Percentiles rank a stretch among this genome's conserved stretches.
phyloP scores from a whole-genome alignment of 2,329 filamentous ascomycete genomes.

The Pyrenochaeta sp. region DNA sequence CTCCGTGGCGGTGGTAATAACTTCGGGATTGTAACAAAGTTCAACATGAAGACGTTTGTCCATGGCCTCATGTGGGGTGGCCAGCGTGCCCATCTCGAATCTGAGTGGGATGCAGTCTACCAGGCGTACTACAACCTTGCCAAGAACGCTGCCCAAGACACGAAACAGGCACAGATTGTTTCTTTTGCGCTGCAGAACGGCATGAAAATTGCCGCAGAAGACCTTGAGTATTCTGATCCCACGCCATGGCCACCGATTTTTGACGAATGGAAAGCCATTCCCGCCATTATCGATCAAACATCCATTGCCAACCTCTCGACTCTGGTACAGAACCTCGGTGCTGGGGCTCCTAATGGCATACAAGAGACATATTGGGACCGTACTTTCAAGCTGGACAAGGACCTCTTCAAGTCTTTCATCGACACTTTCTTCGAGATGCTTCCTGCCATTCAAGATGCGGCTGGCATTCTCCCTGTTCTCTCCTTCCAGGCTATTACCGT shows the following conservation, averaged over 20 bases:
- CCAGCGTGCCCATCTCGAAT: slow-evolving; percentile 15
- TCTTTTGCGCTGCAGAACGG: slow-evolving; percentile 28
- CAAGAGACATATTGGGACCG: slow-evolving; percentile 39
- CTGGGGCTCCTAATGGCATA: slow-evolving; percentile 16
- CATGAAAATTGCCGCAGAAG: slow-evolving; percentile 25
- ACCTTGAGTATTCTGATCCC: slow-evolving; percentile 36
- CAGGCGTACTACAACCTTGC: slow-evolving; percentile 25
- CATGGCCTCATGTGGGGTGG: slow-evolving; percentile 42
- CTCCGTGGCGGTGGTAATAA: slow-evolving; percentile 47
- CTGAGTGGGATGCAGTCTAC: slow-evolving; percentile 29
- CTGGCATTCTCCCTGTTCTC: slow-evolving; percentile 28
- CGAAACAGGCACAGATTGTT: slow-evolving; percentile 25
- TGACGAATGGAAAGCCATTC: slow-evolving; percentile 35
- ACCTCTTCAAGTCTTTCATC: slow-evolving; percentile 23
- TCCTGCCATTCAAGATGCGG: slow-evolving; percentile 25
- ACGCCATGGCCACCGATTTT: slow-evolving; percentile 31
- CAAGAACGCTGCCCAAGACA: slow-evolving; percentile 19
- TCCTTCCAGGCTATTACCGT: slow-evolving; percentile 40
- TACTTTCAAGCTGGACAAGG: slow-evolving; percentile 32
- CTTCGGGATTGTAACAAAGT: slow-evolving; percentile 44
- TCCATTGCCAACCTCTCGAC: slow-evolving; percentile 28
- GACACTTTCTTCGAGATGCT: slow-evolving; percentile 34
- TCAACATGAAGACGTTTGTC: slow-evolving; percentile 29
- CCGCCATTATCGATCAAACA: slow-evolving; percentile 31
- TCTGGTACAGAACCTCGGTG: slow-evolving; percentile 27